Evolutionary conservation across 805 yeast genomes (phyloP).

Genomic region (Cyberlindnera maritima): DNA sequence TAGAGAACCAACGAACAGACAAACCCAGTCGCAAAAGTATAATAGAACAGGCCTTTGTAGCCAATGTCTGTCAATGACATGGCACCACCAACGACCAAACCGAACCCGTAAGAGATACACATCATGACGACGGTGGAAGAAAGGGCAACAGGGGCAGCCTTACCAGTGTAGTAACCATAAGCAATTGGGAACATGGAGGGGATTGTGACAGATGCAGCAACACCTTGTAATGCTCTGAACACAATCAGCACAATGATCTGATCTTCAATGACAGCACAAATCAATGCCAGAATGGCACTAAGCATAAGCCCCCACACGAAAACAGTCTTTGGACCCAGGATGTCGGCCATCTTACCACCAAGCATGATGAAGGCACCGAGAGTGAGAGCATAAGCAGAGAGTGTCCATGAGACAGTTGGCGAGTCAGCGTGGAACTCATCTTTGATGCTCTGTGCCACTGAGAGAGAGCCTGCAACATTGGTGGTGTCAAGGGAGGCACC

Average conservation of each 20-base stretch:
- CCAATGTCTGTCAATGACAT: slow-evolving; percentile 37
- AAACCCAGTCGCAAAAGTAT: slow-evolving; percentile 34
- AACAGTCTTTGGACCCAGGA: slow-evolving; percentile 34
- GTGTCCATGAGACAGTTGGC: slow-evolving; percentile 38
- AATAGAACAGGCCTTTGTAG: slow-evolving; percentile 37
- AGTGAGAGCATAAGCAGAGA: slow-evolving; percentile 42
- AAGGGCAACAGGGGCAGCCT: slow-evolving; percentile 26
- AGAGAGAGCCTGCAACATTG: slow-evolving; percentile 9
- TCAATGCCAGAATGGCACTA: slow-evolving; percentile 29
- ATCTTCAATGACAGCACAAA: slow-evolving; percentile 36
- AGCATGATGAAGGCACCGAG: slow-evolving; percentile 41
- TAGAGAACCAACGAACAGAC: slow-evolving; percentile 22
- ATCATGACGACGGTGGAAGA: slow-evolving; percentile 26
- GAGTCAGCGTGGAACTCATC: slow-evolving; percentile 3
- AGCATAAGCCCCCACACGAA: slow-evolving; percentile 26
- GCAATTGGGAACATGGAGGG: slow-evolving; percentile 37
- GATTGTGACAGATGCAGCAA: slow-evolving; percentile 39
- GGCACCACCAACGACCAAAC: slow-evolving; percentile 44
- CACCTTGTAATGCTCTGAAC: slow-evolving; percentile 44
- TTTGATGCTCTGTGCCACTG: slow-evolving; percentile 1
- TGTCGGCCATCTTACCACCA: slow-evolving; percentile 40
- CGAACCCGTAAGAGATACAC: slow-evolving; percentile 37
- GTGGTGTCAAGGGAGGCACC: slow-evolving; percentile 11
- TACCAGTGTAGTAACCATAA: slow-evolving; percentile 29
- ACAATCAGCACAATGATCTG: slow-evolving; percentile 35